Percentiles rank a stretch among this genome's conserved stretches.
These are phyloP conservation scores for Daldinia bambusicola DNA, from an alignment of 495 filamentous ascomycete species.

Conservation along the genomic window DNA sequence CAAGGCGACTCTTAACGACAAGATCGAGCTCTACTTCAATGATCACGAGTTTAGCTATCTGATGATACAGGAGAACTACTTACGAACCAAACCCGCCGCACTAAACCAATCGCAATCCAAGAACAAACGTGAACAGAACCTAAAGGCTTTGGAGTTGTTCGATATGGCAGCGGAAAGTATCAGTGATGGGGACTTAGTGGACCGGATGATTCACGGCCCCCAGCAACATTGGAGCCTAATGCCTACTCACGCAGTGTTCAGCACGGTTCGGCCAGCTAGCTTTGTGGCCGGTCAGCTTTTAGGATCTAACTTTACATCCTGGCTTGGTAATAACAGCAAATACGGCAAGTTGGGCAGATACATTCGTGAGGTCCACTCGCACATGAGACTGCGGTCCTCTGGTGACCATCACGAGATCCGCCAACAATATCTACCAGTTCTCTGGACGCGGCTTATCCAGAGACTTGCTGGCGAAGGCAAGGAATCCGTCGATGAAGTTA, in stretches of 20 bases:
- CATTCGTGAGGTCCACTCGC: conserved; percentile 93
- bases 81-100: conserved; percentile 78
- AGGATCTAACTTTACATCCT: conserved; percentile 76
- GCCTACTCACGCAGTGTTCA: conserved; percentile 97
- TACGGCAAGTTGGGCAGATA: conserved; percentile 84
- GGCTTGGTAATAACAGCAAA: conserved; percentile 96
- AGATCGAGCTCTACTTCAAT: conserved; percentile 98
- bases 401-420: conserved; percentile 95
- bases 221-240: conserved; percentile 99
- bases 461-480: conserved; percentile 77
- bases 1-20: conserved; percentile 90
- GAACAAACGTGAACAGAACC: conserved; percentile 66
- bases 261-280: conserved; percentile 91
- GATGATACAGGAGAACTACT: conserved; percentile 98
- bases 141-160: conserved; percentile 84
- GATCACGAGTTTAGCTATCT: conserved; percentile 96
- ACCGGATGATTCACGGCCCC: conserved; percentile 96
- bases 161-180: conserved; percentile 93
- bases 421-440: conserved; percentile 88
- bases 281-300: conserved; percentile 80
- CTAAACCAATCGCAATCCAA: conserved; percentile 64
- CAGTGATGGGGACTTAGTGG: conserved; percentile 95
- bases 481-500: conserved; percentile 74
- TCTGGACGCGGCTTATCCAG: conserved; percentile 86
- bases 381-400: conserved; percentile 91